Evolutionary conservation across 768 basidiomycete species (phyloP).

Genomic region (Solioccasus polychromus): DNA sequence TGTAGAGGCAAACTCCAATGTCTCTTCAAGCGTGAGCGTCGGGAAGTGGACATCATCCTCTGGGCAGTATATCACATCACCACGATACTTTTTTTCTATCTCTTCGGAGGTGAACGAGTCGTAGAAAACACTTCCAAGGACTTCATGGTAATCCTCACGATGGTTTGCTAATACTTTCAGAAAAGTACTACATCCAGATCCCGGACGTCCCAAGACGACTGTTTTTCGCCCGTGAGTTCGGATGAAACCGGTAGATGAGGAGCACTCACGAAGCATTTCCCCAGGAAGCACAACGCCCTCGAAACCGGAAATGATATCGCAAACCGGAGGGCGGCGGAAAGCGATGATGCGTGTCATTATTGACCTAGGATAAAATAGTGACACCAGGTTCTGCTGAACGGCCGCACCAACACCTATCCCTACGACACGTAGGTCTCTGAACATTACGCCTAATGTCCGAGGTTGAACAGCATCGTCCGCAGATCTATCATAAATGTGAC

Average conservation of each 20-base stretch:
- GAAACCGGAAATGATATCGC: slow-evolving; percentile 60
- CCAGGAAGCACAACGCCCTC: slow-evolving; percentile 65
- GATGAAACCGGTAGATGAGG: slow-evolving; percentile 13
- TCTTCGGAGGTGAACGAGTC: slow-evolving; percentile 69
- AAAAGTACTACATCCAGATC: slow-evolving; percentile 81
- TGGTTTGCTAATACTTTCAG: slow-evolving; percentile 81
- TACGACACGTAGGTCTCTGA: slow-evolving; percentile 50
- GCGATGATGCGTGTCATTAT: slow-evolving; percentile 39
- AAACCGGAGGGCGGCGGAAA: slow-evolving; percentile 57
- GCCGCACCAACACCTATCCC: slow-evolving; percentile 44
- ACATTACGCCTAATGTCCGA: slow-evolving; percentile 49
- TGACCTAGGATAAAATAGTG: slow-evolving; percentile 45
- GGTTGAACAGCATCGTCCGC: slow-evolving; percentile 30
- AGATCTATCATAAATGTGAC: slow-evolving; percentile 22
- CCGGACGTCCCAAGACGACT: slow-evolving; percentile 86
- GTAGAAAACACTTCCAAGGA: slow-evolving; percentile 72
- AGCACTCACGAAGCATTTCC: slow-evolving; percentile 69
- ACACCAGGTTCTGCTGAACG: slow-evolving; percentile 51
- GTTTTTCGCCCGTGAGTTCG: not conserved
- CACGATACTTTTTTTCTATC: slow-evolving; percentile 63
- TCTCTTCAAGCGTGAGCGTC: slow-evolving; percentile 76
- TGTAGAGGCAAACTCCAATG: slow-evolving; percentile 65
- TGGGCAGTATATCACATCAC: slow-evolving; percentile 78
- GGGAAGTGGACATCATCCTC: slow-evolving; percentile 89
- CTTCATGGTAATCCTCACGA: slow-evolving; percentile 59